phyloP scores from a whole-genome alignment of 177 flowering plant species.

The Vitis hybrid region DNA sequence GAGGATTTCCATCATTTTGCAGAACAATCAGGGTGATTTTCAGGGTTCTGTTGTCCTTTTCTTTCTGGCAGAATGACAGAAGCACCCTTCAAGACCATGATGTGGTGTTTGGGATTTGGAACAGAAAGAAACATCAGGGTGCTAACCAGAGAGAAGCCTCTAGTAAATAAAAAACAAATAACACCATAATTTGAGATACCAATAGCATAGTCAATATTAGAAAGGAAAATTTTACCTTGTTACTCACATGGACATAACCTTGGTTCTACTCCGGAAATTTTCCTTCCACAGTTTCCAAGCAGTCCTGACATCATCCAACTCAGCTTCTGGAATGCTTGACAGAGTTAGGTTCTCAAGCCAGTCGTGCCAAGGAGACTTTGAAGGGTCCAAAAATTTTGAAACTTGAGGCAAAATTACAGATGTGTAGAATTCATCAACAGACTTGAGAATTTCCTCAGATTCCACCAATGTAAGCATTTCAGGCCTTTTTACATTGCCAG shows the following conservation, averaged over 20 bases:
- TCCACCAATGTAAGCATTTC: conserved; percentile 60
- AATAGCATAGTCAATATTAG: neutral
- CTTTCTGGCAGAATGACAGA: neutral
- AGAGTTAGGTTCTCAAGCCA: conserved; percentile 74
- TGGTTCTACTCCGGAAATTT: conserved; percentile 18
- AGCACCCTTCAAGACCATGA: neutral
- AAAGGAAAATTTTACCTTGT: neutral
- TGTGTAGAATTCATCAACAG: conserved; percentile 61
- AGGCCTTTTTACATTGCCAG: conserved; percentile 46
- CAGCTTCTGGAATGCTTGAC: conserved; percentile 57
- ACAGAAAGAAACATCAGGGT: neutral
- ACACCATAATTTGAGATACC: neutral
- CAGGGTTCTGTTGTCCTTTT: neutral
- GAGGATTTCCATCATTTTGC: too few relatives aligned
- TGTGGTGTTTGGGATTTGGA: neutral
- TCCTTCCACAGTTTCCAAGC: conserved; percentile 73
- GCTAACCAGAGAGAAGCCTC: too few relatives aligned
- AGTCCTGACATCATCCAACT: conserved; percentile 67
- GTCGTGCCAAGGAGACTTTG: conserved; percentile 67
- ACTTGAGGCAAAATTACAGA: conserved; percentile 59
- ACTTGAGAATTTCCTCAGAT: conserved; percentile 57
- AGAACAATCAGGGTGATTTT: neutral
- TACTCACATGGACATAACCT: conserved; percentile 10
- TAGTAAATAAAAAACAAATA: too few relatives aligned
- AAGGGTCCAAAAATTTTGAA: conserved; percentile 66